Evolutionary conservation across 2,329 filamentous ascomycete species (phyloP), one percentile per base, ranked within the genome.

Genomic region (Colletotrichum sp.): DNA sequence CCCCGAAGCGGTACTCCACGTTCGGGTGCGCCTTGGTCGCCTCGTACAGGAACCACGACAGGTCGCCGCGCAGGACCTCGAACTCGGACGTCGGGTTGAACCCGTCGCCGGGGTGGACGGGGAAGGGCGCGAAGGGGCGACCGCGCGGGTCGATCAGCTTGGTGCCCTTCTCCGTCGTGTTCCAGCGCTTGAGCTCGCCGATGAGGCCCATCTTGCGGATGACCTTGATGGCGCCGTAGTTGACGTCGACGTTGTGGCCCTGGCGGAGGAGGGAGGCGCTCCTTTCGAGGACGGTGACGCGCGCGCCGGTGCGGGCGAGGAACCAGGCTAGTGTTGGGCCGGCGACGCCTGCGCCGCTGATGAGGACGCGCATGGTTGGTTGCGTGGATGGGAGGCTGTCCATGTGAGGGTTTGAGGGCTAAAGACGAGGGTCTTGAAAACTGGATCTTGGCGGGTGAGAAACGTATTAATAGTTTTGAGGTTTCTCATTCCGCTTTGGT

Each of bases 61-160:
- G 79, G 63, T 92, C 89, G 0, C 89, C 90, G 12, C 91, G 85
- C 85, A 93, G 89, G 65, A 93, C 89, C 82, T 93, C 91, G 76
- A 86, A 92, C 71, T 93, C 91, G 75, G 87, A 88, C 0, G 88
- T 90, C 13, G 66, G 36, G 90, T 81, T 18, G 81, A 83, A 79
- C 89, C 87, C 39, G 78, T 78, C 0, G 86, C 86, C 72, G 84
- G 82, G 6, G 86, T 86, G 86, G 55, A 83, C 82, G 21, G 80
- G 79, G 60, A 89, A 83, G 7, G 80, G 82, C 24, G 87, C 90
- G 49, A 82, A 80, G 4, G 79, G 69, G 1, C 79, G 80, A 65
- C 87, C 87, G 0, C 80, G 71, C 0, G 78, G 74, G 79, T 90
- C 85, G 30, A 91, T 84, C 24, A 90, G 77, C 39, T 85, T 79